phyloP scores from a whole-genome alignment of 164 flowering plant genomes.

The Amborella trichopoda region DNA sequence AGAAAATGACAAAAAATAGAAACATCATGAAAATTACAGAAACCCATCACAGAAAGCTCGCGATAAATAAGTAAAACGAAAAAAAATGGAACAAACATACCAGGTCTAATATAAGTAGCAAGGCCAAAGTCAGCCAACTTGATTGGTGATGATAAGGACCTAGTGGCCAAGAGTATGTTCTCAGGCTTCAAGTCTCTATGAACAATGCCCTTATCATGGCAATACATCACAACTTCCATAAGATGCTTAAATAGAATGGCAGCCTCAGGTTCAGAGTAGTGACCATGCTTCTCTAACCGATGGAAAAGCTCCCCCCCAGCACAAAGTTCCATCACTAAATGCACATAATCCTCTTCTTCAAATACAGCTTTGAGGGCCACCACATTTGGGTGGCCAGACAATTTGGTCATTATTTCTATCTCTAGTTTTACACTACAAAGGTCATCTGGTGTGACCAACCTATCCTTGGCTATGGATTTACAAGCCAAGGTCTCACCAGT shows the following conservation, averaged over 20 bases:
- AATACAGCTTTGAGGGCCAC: slow-evolving; percentile 45
- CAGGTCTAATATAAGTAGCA: slow-evolving; percentile 62
- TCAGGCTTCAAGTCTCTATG: slow-evolving; percentile 65
- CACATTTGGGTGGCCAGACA: slow-evolving; percentile 55
- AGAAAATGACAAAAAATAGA: too few species aligned
- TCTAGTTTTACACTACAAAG: slow-evolving; percentile 37
- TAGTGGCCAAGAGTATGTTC: slow-evolving; percentile 42
- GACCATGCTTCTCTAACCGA: slow-evolving; percentile 33
- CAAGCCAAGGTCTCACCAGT: slow-evolving; percentile 47
- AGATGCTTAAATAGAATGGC: slow-evolving; percentile 29
- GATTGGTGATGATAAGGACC: slow-evolving; percentile 28
- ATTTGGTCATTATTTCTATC: slow-evolving; percentile 47
- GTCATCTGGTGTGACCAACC: slow-evolving; percentile 34
- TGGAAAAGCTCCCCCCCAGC: slow-evolving; percentile 60
- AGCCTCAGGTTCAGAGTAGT: slow-evolving; percentile 31
- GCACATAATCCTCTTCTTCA: slow-evolving; percentile 48
- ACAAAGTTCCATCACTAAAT: slow-evolving; percentile 61
- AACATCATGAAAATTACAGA: too few species aligned
- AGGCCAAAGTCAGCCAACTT: slow-evolving; percentile 60
- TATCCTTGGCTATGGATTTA: slow-evolving; percentile 45
- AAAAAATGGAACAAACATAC: slow-evolving; percentile 16
- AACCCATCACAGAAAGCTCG: background rate
- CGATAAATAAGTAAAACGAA: background rate
- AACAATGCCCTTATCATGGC: slow-evolving; percentile 49
- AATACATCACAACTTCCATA: slow-evolving; percentile 37